These are phyloP conservation scores for Cercospora sesami DNA, from an alignment of 2,329 filamentous ascomycete genomes.

Conservation along the genomic window DNA sequence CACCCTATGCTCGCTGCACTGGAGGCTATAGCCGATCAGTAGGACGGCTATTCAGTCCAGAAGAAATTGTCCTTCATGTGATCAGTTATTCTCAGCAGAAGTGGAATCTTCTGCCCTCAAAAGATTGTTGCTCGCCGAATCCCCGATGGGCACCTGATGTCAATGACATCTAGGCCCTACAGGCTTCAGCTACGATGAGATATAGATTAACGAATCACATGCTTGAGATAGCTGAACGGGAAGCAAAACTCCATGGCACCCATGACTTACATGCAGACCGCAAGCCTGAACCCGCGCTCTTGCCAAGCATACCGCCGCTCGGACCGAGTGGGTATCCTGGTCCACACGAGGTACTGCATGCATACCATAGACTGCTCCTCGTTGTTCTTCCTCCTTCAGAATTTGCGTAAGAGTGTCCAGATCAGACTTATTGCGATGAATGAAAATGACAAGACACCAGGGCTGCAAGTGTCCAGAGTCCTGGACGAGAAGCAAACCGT, in stretches of 20 bases:
- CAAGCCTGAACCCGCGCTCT: not conserved
- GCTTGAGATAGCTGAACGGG: not conserved
- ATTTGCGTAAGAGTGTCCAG: not conserved
- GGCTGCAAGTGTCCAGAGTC: not conserved
- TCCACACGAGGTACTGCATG: not conserved
- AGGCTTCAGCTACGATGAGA: not conserved
- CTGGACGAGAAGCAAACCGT: not conserved
- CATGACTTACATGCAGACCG: not conserved
- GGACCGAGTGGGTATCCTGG: constrained; percentile 11
- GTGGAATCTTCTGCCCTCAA: not conserved
- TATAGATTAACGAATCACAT: not conserved
- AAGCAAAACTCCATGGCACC: not conserved
- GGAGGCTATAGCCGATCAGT: no score
- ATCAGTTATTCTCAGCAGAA: not conserved
- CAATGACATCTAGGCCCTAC: not conserved
- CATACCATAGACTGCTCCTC: not conserved
- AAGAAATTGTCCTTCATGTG: no score
- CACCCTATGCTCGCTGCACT: not conserved
- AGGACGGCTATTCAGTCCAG: no score
- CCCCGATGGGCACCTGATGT: not conserved
- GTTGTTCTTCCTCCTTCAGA: not conserved
- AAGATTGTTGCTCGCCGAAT: not conserved
- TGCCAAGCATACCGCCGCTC: constrained; percentile 5
- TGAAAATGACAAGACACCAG: not conserved
- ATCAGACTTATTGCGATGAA: not conserved